Conservation (phyloP, 108 stramenopile genomes). For the Nitzschia sp. region DNA sequence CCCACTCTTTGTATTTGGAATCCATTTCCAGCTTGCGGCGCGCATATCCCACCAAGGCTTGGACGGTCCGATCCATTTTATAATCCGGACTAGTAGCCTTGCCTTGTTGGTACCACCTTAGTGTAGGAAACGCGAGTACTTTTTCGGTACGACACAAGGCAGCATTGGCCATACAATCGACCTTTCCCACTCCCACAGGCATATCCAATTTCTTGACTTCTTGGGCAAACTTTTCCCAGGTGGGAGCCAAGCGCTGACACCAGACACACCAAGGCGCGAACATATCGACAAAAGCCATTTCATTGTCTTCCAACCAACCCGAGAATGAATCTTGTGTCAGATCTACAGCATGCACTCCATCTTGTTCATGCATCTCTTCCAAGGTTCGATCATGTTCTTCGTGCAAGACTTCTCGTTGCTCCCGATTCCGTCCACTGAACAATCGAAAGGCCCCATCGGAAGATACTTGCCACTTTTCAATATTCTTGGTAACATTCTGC, state of each 20-base stretch:
- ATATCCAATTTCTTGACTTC: conserved; percentile 58
- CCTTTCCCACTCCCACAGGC: conserved; percentile 80
- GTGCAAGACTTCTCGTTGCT: conserved; percentile 80
- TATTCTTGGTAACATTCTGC: conserved; percentile 95
- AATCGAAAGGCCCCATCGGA: conserved; percentile 71
- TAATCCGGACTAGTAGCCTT: conserved; percentile 84
- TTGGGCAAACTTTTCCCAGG: conserved; percentile 90
- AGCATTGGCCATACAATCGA: conserved; percentile 93
- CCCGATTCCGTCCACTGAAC: conserved; percentile 91
- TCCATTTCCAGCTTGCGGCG: conserved; percentile 81
- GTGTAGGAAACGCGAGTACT: conserved; percentile 94
- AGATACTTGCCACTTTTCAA: conserved; percentile 98
- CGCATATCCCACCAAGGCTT: conserved; percentile 69
- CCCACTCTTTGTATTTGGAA: conserved; percentile 84
- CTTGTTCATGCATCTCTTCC: conserved; percentile 75
- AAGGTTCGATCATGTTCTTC: conserved; percentile 85
- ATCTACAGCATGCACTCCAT: conserved; percentile 71
- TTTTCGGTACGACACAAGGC: conserved; percentile 81
- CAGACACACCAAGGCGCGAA: conserved; percentile 96
- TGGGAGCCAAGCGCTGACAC: conserved; percentile 94
- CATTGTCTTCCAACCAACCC: conserved; percentile 55
- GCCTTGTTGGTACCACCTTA: conserved; percentile 85
- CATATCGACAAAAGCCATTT: conserved; percentile 87
- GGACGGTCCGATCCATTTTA: conserved; percentile 88
- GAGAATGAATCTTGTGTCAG: conserved; percentile 60